Base-by-base conservation (phyloP, 2,329 filamentous ascomycete genomes). In the Stromatinia cepivora region DNA sequence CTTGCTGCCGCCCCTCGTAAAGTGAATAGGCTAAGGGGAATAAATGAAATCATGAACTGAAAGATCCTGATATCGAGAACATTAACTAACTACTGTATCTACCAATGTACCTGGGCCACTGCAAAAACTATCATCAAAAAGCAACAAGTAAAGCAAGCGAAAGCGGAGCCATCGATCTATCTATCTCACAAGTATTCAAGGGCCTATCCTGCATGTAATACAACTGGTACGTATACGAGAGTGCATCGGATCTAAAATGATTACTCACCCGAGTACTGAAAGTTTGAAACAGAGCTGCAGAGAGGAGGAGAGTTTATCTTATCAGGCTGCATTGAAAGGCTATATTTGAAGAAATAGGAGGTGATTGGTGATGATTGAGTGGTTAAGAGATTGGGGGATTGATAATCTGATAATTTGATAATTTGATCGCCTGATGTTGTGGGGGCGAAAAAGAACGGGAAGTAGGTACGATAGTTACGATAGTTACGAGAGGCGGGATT, bases 371-470 rank as follows among this genome's bases (percentile, higher is more conserved):
- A 34, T 34, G 34, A 34, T 6, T 34, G 4, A 34, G 34, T 1
- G 28, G 34, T 28, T 17, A 31, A 22, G 9, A 34, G 25, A 34
- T 36, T 4, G 31, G 20, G 22, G 36, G 31, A 34, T 56, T 22
- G 31, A 56, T 56, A 36, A 20, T 20, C 13, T 17, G 13, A 13
- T 28, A 34, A 10, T 5, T 56, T 22, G 28, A 56, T 56, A 9
- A 7, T 17, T 28, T 39, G 59, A 17, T 50, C 59, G 59, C 20
- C 28, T 62, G 59, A 62, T 50, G 28, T 36, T 10, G 59, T 36
- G 28, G 59, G 59, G 59, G 45, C 45, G 45, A 62, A 50, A 62
- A 62, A 15, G 45, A 25, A 50, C 42, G 59, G 48, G 58, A 48
- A 62, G 25, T 10, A 34, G 31, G 53, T 34, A 8, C 4, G 34